Conservation (phyloP, 257 asterid genomes). For the Salvia rosmarinus region DNA sequence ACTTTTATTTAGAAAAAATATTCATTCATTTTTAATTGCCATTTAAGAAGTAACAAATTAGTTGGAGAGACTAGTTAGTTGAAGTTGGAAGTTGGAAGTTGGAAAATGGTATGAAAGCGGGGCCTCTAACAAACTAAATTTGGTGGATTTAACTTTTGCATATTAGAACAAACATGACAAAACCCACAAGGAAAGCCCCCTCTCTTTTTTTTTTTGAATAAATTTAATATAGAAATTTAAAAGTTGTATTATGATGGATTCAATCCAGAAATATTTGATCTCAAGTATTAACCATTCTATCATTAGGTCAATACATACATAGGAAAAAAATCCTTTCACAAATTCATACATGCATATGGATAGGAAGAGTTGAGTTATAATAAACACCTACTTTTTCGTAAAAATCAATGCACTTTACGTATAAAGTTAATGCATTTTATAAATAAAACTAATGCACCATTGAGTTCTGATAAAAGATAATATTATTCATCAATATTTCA, state of each 20-base stretch:
- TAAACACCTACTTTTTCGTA: too few relatives aligned
- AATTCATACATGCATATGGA: conserved; percentile 8
- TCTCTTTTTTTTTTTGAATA: too few relatives aligned
- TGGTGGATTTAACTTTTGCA: conserved; percentile 11
- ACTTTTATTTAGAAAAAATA: neutral
- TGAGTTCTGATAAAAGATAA: too few relatives aligned
- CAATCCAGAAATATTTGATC: too few relatives aligned
- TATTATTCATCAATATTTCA: too few relatives aligned
- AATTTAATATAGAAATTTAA: too few relatives aligned
- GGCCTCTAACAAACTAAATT: conserved; percentile 32
- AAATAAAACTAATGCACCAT: too few relatives aligned
- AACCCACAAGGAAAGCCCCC: neutral
- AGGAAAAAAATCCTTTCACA: conserved; percentile 16
- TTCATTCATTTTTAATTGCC: neutral
- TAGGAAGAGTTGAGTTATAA: neutral
- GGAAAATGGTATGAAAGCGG: conserved; percentile 16
- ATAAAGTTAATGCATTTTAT: too few relatives aligned
- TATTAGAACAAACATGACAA: conserved; percentile 1
- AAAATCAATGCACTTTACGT: too few relatives aligned
- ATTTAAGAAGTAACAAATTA: neutral
- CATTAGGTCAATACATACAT: too few relatives aligned
- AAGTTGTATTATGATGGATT: too few relatives aligned
- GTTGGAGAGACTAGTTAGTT: conserved; percentile 4
- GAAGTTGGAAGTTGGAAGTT: neutral
- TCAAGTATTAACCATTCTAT: too few relatives aligned